Percentiles rank a stretch among this genome's conserved stretches.
Conservation (phyloP, 1,139 yeast species). For the Yamadazyma trypodendri region DNA sequence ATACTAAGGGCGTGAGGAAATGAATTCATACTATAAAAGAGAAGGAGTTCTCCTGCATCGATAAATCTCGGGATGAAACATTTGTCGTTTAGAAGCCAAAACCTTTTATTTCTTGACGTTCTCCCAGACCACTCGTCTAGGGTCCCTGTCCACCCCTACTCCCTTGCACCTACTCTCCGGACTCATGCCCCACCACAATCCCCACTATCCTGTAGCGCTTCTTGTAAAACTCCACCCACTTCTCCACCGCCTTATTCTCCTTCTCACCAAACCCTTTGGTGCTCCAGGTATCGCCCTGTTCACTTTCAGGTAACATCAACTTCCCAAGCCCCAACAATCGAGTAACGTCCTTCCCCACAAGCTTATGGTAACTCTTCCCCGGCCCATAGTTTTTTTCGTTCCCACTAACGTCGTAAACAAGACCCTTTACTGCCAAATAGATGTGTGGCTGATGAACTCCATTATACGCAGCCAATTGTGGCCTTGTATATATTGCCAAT, state of each 20-base stretch:
- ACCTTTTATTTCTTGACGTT: no score
- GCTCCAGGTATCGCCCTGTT: slow-evolving; percentile 41
- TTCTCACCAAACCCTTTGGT: slow-evolving; percentile 47
- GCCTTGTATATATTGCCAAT: slow-evolving; percentile 36
- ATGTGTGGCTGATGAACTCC: slow-evolving; percentile 38
- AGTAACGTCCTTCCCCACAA: slow-evolving; percentile 78
- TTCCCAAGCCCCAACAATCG: slow-evolving; percentile 56
- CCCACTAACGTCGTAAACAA: slow-evolving; percentile 71
- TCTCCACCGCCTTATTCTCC: slow-evolving; percentile 50
- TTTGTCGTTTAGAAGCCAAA: no score
- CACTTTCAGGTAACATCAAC: slow-evolving; percentile 26
- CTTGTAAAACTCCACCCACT: slow-evolving; percentile 57
- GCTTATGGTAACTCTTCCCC: slow-evolving; percentile 67
- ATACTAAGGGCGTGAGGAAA: no score
- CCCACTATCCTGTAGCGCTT: slow-evolving; percentile 49
- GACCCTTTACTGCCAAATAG: slow-evolving; percentile 74
- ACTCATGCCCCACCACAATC: slow-evolving; percentile 28
- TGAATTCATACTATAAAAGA: no score
- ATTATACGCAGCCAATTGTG: slow-evolving; percentile 33
- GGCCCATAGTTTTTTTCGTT: slow-evolving; percentile 72
- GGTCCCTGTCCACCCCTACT: no score
- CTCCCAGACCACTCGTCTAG: no score
- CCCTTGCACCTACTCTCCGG: not conserved
- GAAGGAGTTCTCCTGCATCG: no score
- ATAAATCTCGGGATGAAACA: no score